Conservation (phyloP, 768 basidiomycete species). For the Hericium erinaceus region DNA sequence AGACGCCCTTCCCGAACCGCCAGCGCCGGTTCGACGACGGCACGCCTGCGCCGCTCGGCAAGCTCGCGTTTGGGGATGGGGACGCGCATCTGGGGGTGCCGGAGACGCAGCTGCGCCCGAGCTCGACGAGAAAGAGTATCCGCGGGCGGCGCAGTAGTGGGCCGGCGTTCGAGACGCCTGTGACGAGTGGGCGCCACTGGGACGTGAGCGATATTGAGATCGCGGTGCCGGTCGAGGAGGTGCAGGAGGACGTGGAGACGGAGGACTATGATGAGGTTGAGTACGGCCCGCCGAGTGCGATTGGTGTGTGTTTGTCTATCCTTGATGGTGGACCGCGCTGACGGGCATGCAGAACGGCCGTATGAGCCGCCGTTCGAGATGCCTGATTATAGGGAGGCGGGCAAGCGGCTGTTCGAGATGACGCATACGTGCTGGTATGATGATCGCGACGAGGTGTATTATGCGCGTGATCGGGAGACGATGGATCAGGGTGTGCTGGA, state of each 20-base stretch:
- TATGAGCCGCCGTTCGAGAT: slow-evolving; percentile 41
- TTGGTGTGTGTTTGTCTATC: slow-evolving; percentile 27
- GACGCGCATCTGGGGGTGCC: slow-evolving; percentile 21
- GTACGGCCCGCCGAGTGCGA: slow-evolving; percentile 45
- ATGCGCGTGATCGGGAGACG: slow-evolving; percentile 9
- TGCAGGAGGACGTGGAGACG: slow-evolving; percentile 9
- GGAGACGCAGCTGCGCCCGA: slow-evolving; percentile 44
- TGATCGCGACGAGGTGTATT: slow-evolving; percentile 21
- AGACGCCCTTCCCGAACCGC: slow-evolving; percentile 71
- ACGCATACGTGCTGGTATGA: slow-evolving; percentile 28
- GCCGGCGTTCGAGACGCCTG: slow-evolving; percentile 56
- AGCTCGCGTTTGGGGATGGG: slow-evolving; percentile 23
- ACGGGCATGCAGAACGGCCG: slow-evolving; percentile 23
- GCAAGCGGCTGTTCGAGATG: slow-evolving; percentile 26
- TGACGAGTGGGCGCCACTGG: slow-evolving; percentile 62
- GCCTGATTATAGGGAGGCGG: slow-evolving; percentile 38
- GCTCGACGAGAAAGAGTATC: slow-evolving; percentile 57
- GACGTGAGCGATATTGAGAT: slow-evolving; percentile 56
- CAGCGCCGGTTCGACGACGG: slow-evolving; percentile 22
- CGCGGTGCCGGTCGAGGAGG: slow-evolving; percentile 18
- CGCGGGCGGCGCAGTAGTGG: slow-evolving; percentile 43
- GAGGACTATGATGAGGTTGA: slow-evolving; percentile 40
- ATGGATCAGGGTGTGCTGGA: slow-evolving; percentile 9
- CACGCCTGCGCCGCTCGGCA: slow-evolving; percentile 26
- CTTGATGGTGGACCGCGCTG: neutral